A percentile compares a stretch with the other conserved stretches of the same genome.
These are phyloP conservation scores for Acacia crassicarpa DNA, from an alignment of 306 rosid species.

Conservation along the genomic window DNA sequence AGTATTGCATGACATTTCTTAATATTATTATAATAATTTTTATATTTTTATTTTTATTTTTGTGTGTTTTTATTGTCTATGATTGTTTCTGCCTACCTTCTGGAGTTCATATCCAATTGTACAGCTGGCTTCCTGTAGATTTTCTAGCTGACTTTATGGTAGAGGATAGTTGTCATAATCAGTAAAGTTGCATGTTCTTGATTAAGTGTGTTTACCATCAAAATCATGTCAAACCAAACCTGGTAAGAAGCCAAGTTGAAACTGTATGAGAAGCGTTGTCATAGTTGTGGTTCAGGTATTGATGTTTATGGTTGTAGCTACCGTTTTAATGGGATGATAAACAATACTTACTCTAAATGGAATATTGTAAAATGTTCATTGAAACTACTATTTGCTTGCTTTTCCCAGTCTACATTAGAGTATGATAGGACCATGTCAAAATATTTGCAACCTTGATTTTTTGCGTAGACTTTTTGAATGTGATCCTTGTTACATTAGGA, in stretches of 20 bases:
- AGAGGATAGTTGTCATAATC: not conserved
- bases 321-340: too few species aligned
- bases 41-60: not conserved
- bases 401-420: not conserved
- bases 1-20: slow-evolving; percentile 9
- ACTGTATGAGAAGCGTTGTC: not conserved
- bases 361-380: not conserved
- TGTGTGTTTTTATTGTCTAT: not conserved
- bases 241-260: not conserved
- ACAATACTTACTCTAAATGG: not conserved
- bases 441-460: not conserved
- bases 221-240: not conserved
- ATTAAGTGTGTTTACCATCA: not conserved
- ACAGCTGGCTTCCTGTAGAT: not conserved
- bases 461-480: not conserved
- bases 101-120: not conserved
- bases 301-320: not conserved
- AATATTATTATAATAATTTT: not conserved
- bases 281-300: not conserved
- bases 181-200: not conserved
- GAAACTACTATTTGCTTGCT: not conserved
- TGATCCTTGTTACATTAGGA: too few species aligned
- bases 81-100: not conserved
- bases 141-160: not conserved
- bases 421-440: not conserved